These are phyloP conservation scores for Phaffia australis DNA, from an alignment of 768 basidiomycete genomes.

Conservation along the genomic window DNA sequence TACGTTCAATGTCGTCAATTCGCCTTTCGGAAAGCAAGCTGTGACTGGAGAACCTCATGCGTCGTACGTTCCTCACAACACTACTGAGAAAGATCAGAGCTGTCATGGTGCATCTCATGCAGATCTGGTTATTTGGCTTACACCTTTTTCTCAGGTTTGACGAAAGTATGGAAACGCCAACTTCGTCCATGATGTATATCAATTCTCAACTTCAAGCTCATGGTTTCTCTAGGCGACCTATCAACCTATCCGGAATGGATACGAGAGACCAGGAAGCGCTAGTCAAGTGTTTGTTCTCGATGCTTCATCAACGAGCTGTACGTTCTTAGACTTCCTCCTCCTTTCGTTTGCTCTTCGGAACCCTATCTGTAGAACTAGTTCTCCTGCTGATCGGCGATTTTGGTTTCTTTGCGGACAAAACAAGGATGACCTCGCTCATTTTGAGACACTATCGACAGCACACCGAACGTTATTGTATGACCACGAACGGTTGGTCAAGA, in stretches of 20 bases:
- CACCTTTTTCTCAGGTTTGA: not conserved
- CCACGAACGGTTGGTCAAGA: constrained; percentile 58
- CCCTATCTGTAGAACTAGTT: no score
- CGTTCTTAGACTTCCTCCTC: constrained; percentile 34
- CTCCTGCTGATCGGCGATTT: not conserved
- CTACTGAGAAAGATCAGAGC: no score
- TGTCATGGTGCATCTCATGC: no score
- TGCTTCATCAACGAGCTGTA: constrained; percentile 69
- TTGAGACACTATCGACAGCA: constrained; percentile 64
- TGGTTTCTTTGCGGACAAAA: not conserved
- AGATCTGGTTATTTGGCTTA: no score
- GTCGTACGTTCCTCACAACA: no score
- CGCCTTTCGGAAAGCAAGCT: constrained; percentile 9
- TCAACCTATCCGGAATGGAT: constrained; percentile 50
- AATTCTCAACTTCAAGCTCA: constrained; percentile 74
- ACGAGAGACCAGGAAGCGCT: constrained; percentile 49
- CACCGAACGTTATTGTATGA: constrained; percentile 69
- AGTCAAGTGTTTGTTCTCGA: constrained; percentile 61
- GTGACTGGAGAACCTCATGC: not conserved
- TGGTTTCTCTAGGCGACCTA: constrained; percentile 54
- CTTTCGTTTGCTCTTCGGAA: not conserved
- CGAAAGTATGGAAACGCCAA: not conserved
- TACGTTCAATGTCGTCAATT: constrained; percentile 2
- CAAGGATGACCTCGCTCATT: constrained; percentile 64
- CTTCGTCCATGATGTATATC: constrained; percentile 45